Base-by-base conservation (phyloP, 805 yeast species). In the Maudiozyma serrabonitensis region DNA sequence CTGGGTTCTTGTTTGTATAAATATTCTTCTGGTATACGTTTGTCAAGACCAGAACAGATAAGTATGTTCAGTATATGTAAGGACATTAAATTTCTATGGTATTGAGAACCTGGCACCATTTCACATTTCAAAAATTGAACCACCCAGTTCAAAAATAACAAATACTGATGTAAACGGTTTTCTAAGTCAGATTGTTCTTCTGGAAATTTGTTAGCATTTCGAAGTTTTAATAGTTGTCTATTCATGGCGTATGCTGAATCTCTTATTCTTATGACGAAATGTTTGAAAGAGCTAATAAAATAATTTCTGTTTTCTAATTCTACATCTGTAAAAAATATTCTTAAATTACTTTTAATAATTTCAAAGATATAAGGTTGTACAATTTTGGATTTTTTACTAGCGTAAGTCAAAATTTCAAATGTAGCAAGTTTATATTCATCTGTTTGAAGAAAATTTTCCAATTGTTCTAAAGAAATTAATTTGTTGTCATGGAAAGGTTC, bases 221-320 rank as follows among this genome's bases (percentile, higher is more conserved):
- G 56, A 46, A 75, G 54, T 50, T 75, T 75, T n/a, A 59, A 63
- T 0, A 71, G 67, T 46, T 80, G 84, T 57, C 87, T 74, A 21
- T 74, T 59, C 25, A 79, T 55, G 0, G 81, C 75, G 61, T 83
- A 80, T 1, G 83, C 66, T 0, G 90, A 84, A 47, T 84, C 93
- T 54, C 85, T 74, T 16, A 86, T 64, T 55, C 96, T 71, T 28
- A 74, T 63, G 12, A 87, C 60, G 54, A 89, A 81, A 49, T 75
- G 79, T 48, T 82, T 75, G 50, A 89, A 65, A 16, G 78, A 59
- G 2, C 91, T 80, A 26, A 73, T 71, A 46, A 86, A 79, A 43
- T 78, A 81, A 54, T 81, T 82, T 59, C 96, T 72, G 0, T 78
- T 71, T 52, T 84, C 90, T 15, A 87, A 72, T 49, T 82, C 80